Evolutionary conservation across 192 early-diverging fungal species (phyloP).

Genomic region (Coemansia sp.): DNA sequence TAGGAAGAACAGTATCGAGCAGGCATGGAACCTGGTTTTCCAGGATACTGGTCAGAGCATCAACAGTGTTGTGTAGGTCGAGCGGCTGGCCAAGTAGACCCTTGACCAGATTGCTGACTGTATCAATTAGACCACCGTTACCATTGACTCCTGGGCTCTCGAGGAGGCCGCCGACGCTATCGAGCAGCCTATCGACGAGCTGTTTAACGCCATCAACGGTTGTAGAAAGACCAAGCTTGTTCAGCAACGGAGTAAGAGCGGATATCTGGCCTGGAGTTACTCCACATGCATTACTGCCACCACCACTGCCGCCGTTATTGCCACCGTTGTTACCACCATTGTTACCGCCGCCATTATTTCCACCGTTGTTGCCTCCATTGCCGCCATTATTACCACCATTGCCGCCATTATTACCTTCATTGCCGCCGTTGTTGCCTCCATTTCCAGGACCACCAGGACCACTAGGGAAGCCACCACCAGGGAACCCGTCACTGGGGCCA

Average conservation of each 20-base stretch:
- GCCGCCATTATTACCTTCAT: conserved; percentile 7
- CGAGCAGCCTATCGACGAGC: conserved; percentile 39
- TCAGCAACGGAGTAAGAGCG: conserved; percentile 44
- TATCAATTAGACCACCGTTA: conserved; percentile 26
- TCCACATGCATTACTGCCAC: conserved; percentile 32
- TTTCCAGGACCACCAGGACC: neutral
- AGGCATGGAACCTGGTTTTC: conserved; percentile 50
- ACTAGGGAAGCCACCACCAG: conserved; percentile 13
- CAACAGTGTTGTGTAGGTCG: conserved; percentile 40
- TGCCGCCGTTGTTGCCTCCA: neutral
- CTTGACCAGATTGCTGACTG: conserved; percentile 45
- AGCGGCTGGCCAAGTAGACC: conserved; percentile 31
- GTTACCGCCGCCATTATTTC: neutral
- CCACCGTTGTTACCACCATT: neutral
- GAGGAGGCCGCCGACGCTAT: conserved; percentile 31
- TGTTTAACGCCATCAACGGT: conserved; percentile 49
- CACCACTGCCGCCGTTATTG: conserved; percentile 6
- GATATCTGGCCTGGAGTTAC: conserved; percentile 43
- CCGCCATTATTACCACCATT: conserved; percentile 1
- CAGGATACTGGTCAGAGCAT: conserved; percentile 34
- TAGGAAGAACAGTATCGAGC: conserved; percentile 39
- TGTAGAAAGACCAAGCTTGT: conserved; percentile 43
- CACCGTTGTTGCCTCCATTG: conserved; percentile 7
- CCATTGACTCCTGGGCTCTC: conserved; percentile 34
- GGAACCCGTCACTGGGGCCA: conserved; percentile 9